Conservation (phyloP, 2,329 filamentous ascomycete genomes). For the Nothopassalora personata region DNA sequence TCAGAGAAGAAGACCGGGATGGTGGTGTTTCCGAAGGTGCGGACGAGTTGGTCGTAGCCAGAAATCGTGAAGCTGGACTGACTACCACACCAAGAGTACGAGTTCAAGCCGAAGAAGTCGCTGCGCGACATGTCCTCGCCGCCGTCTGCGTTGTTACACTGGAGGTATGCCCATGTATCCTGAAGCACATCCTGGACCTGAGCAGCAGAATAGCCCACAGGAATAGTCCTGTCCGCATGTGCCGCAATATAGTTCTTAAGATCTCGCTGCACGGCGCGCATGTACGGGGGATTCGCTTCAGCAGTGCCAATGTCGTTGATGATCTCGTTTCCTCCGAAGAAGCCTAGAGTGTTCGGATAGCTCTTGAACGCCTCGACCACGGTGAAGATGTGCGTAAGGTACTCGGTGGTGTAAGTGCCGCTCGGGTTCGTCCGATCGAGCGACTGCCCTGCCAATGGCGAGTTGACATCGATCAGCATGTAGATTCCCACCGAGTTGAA, state of each 20-base stretch:
- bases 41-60: constrained; percentile 58
- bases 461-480: constrained; percentile 62
- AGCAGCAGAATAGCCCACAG: constrained; percentile 65
- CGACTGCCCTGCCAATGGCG: constrained; percentile 51
- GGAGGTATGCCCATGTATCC: constrained; percentile 71
- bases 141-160: constrained; percentile 56
- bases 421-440: constrained; percentile 53
- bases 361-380: constrained; percentile 62
- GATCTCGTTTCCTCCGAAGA: constrained; percentile 64
- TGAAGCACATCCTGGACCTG: constrained; percentile 68
- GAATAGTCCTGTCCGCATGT: constrained; percentile 53
- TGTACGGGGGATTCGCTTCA: constrained; percentile 52
- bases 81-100: constrained; percentile 68
- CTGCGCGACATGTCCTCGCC: constrained; percentile 54
- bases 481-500: constrained; percentile 64
- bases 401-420: constrained; percentile 51
- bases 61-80: constrained; percentile 58
- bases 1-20: constrained; percentile 80
- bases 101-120: constrained; percentile 74
- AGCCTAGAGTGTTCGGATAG: constrained; percentile 61
- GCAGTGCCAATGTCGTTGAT: constrained; percentile 56
- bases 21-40: constrained; percentile 59
- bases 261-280: constrained; percentile 59
- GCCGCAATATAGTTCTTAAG: constrained; percentile 63
- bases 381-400: constrained; percentile 55